Evolutionary conservation across 2,329 filamentous ascomycete genomes (phyloP).

Genomic region (Clonostachys solani): DNA sequence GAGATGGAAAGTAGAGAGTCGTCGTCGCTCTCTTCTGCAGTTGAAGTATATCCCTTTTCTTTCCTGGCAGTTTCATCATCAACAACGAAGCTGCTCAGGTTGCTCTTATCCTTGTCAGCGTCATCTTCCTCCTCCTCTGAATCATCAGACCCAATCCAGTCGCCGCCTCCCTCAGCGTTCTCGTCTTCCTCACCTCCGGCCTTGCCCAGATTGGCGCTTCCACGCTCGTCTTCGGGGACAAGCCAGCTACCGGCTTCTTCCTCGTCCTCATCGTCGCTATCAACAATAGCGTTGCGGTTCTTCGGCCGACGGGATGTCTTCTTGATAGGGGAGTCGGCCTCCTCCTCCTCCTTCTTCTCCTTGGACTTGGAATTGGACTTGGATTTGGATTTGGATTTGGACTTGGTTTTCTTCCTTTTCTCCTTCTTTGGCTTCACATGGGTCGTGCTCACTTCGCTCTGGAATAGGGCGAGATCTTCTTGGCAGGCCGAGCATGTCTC

Average conservation of each 20-base stretch:
- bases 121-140: constrained; percentile 53
- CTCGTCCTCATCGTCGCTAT: constrained; percentile 67
- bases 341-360: constrained; percentile 8
- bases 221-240: constrained; percentile 63
- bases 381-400: constrained; percentile 11
- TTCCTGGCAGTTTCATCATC: constrained; percentile 39
- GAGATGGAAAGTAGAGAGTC: constrained; percentile 26
- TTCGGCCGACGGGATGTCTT: constrained; percentile 31
- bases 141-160: constrained; percentile 71
- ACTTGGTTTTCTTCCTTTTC: constrained; percentile 27
- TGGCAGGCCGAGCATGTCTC: constrained; percentile 69
- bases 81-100: constrained; percentile 50
- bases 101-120: constrained; percentile 47
- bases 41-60: constrained; percentile 18
- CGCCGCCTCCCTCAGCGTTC: constrained; percentile 81
- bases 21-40: constrained; percentile 13
- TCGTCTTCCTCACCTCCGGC: constrained; percentile 86
- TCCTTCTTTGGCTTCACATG: constrained; percentile 28
- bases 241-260: constrained; percentile 77
- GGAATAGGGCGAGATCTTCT: constrained; percentile 65
- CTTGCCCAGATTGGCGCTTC: constrained; percentile 60
- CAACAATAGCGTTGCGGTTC: constrained; percentile 53
- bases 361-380: constrained; percentile 5
- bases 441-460: constrained; percentile 35
- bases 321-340: constrained; percentile 5